Evolutionary conservation across 23 red algal genomes (phyloP), one percentile per base, ranked within the genome.

Genomic region (Gracilaria gracilis): DNA sequence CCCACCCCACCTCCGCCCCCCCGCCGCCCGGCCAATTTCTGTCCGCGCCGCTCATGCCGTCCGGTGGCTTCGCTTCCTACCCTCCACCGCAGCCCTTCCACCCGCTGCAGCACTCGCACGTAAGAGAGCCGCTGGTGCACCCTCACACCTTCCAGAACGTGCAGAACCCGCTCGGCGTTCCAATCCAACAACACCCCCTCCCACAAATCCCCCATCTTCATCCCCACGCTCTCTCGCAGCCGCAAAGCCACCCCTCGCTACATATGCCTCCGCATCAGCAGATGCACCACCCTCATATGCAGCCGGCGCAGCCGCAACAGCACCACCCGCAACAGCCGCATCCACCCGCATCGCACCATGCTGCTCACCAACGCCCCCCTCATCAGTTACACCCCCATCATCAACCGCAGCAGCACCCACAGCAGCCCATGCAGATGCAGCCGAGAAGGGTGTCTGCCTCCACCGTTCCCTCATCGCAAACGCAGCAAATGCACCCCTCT

Each of bases 121-220:
- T 77, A 4, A 46, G 72, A 13, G 72, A 77, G n/a, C 20, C 72
- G 31, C 38, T 77, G 40, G 72, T 77, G 40, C 72, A 77, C 42
- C 54, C 79, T 6, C 79, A 82, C 33, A 38, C 35, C 53, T 82
- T 65, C 38, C 58, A 82, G 17, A 53, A 53, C 58, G 79, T 82
- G 9, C 79, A 82, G 29, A 82, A 82, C 15, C 84, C 38, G n/a
- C 47, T 88, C 29, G 66, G 84, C 67, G 84, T 88, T 34, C 84
- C 84, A 27, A 72, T 88, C 47, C 84, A 88, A 78, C 84, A 72
- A 14, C 84, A 88, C 57, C 81, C 81, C 54, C 65, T 88, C n/a
- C 66, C 84, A 2, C 65, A 88, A 51, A 37, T 88, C 9, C 55
- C 84, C 23, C 67, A 59, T 0, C 84, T 88, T 59, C 84, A 82